phyloP scores from a whole-genome alignment of 2,329 filamentous ascomycete species.

The Ophiognomonia clavigignenti-juglandacearum region DNA sequence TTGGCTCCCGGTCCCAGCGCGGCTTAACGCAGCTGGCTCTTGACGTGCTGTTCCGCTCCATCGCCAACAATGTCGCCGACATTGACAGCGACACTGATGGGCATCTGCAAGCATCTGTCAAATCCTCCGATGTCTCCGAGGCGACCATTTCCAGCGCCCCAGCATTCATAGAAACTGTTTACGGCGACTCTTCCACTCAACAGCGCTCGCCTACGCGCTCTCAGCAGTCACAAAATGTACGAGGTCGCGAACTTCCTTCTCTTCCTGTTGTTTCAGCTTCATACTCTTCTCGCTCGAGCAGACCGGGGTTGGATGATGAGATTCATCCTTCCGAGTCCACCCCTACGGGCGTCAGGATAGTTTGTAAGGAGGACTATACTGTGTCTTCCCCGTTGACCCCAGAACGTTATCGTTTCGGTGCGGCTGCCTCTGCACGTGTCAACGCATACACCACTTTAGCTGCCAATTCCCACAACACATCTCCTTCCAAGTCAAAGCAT shows the following conservation, averaged over 20 bases:
- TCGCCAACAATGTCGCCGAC: conserved; percentile 67
- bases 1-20: conserved; percentile 80
- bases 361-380: conserved; percentile 26
- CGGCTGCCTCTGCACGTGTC: conserved; percentile 8
- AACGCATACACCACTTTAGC: no score
- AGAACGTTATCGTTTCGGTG: conserved; percentile 2
- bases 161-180: conserved; percentile 74
- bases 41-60: conserved; percentile 81
- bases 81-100: conserved; percentile 48
- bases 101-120: conserved; percentile 67
- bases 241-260: conserved; percentile 33
- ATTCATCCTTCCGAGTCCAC: conserved; percentile 20
- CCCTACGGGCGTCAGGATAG: conserved; percentile 41
- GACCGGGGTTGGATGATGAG: neutral
- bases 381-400: conserved; percentile 9
- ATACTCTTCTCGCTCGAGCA: neutral
- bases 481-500: conserved; percentile 30
- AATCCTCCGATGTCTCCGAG: conserved; percentile 75
- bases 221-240: conserved; percentile 65
- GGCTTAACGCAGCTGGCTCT: conserved; percentile 89
- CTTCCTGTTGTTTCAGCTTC: conserved; percentile 1
- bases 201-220: conserved; percentile 60
- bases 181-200: conserved; percentile 56
- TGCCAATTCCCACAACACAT: conserved; percentile 17
- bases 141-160: conserved; percentile 69